Conservation (phyloP, 768 basidiomycete genomes). For the Phlebiopsis flavidoalba region DNA sequence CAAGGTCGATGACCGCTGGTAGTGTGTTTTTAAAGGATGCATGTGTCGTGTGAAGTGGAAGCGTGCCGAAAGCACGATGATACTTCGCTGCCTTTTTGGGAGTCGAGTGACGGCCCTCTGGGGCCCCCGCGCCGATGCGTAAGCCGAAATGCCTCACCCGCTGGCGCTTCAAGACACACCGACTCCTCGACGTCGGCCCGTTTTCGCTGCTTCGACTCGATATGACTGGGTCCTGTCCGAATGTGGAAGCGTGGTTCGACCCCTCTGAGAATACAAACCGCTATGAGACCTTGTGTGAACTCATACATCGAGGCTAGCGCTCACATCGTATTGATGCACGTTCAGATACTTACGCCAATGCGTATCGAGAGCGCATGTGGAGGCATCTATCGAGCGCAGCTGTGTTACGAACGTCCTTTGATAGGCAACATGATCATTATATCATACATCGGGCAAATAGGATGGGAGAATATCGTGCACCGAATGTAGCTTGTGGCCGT, state of each 20-base stretch:
- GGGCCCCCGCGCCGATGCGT: neutral
- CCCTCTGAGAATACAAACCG: no score
- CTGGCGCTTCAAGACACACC: neutral
- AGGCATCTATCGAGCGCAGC: no score
- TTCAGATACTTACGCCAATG: no score
- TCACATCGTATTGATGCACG: no score
- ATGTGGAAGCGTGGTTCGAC: no score
- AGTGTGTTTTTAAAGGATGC: neutral
- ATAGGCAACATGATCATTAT: no score
- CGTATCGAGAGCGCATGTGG: no score
- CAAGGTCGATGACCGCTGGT: neutral
- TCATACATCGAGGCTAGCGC: no score
- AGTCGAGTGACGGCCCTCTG: neutral
- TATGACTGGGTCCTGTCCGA: neutral
- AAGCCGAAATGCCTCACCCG: neutral
- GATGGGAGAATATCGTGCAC: conserved; percentile 52
- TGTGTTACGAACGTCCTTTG: no score
- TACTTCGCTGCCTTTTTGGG: neutral
- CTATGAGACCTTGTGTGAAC: no score
- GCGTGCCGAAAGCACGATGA: neutral
- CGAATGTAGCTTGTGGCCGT: conserved; percentile 37
- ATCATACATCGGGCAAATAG: conserved; percentile 30
- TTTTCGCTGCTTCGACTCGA: neutral
- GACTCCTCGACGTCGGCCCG: neutral
- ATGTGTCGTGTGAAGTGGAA: neutral